Conservation (phyloP, 108 stramenopile species). For the Cyclotella kingstonii region DNA sequence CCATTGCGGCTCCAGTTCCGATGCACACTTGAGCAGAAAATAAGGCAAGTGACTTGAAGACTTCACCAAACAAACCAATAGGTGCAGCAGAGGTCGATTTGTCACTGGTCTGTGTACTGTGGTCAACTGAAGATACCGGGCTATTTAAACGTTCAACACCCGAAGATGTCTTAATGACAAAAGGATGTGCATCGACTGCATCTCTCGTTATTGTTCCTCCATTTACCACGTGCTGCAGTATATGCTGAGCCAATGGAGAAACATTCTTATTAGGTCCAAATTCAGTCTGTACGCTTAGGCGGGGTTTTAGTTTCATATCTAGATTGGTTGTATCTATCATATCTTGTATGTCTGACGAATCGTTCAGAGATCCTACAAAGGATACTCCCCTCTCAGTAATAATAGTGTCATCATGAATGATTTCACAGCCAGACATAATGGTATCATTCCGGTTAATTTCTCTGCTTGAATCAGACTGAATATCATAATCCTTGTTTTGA, state of each 20-base stretch:
- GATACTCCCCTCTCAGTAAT: background rate
- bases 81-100: background rate
- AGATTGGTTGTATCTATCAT: background rate
- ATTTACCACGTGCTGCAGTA: background rate
- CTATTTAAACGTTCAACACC: background rate
- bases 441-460: background rate
- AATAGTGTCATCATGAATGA: background rate
- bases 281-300: background rate
- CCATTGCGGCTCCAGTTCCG: conserved; percentile 22
- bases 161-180: background rate
- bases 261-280: background rate
- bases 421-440: no score
- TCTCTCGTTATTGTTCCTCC: background rate
- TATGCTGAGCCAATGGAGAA: conserved; percentile 6
- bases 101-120: background rate
- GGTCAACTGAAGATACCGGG: background rate
- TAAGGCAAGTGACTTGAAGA: conserved; percentile 24
- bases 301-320: conserved; percentile 3
- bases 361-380: background rate
- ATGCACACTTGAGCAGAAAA: conserved; percentile 23
- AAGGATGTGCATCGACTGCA: background rate
- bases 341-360: background rate
- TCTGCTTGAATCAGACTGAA: background rate
- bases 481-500: background rate
- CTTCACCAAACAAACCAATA: conserved; percentile 16